A percentile compares a stretch with the other conserved stretches of the same genome.
Evolutionary conservation across 441 rosid genomes (phyloP).

Genomic region (Pelargonium australe): DNA sequence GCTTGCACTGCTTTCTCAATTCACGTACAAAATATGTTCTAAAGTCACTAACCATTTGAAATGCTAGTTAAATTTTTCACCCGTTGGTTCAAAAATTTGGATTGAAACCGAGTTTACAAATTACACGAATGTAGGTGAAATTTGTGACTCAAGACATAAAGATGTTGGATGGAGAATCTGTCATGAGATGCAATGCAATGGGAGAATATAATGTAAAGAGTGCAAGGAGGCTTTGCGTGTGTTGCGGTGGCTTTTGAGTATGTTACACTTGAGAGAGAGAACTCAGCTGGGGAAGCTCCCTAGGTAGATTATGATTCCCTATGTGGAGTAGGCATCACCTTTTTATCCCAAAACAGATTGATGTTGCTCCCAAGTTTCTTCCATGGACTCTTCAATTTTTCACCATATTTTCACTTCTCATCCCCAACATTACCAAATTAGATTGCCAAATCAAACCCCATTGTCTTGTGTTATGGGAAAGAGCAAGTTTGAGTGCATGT

Average conservation of each 20-base stretch:
- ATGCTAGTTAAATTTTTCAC: too few relatives aligned
- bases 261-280: constrained; percentile 16
- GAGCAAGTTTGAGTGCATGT: too few relatives aligned
- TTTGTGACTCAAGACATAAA: background rate
- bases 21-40: too few relatives aligned
- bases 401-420: too few relatives aligned
- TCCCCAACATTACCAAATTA: too few relatives aligned
- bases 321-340: constrained; percentile 24
- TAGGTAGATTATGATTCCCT: constrained; percentile 47
- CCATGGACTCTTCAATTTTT: background rate
- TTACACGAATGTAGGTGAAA: background rate
- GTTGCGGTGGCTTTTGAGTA: constrained; percentile 44
- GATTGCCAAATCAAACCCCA: too few relatives aligned
- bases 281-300: constrained; percentile 26
- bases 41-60: too few relatives aligned
- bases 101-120: too few relatives aligned
- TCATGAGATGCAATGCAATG: background rate
- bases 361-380: constrained; percentile 19
- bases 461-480: too few relatives aligned
- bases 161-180: constrained; percentile 23
- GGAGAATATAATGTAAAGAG: constrained; percentile 39
- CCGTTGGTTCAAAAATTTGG: too few relatives aligned
- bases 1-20: too few relatives aligned
- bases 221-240: constrained; percentile 81
- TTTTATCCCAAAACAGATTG: constrained; percentile 23